Evolutionary conservation across 139 green algal genomes (phyloP), one percentile per base, ranked within the genome.

Genomic region (Astrephomene gubernaculifera): DNA sequence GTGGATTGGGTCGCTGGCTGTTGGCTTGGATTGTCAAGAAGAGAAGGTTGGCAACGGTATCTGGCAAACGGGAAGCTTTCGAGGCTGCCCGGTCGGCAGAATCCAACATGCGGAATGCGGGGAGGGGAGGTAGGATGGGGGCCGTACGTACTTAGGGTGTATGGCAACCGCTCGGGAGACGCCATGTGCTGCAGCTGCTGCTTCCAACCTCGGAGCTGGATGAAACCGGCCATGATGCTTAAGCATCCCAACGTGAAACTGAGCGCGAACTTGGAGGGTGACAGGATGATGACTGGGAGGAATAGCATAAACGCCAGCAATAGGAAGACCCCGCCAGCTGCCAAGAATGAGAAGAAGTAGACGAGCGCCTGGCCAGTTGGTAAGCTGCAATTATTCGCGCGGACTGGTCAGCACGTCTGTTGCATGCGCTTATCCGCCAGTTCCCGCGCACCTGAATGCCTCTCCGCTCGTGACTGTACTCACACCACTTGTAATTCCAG

Each of bases 181-280:
- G 96, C 73, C 95, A 99, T 98, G 88, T 98, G 95, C 19, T 86
- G 65, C 43, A 98, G 74, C 89, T 99, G 96, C 60, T 87, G 52
- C 68, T 94, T 93, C 90, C 92, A 97, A 17, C 97, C 97, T 19
- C 90, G 89, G 29, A 99, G 90, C 41, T 92, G 90, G 31, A 94
- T 90, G 78, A 99, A 95, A 2, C 90, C 94, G 14, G 83, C 87
- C 87, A 99, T 93, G 52, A 97, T 87, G 35, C 95, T 80, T 1
- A 94, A 78, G 44, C 94, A 98, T 2, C 96, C 96, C 0, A 98
- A 76, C 27, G 90, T 96, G 88, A 99, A 99, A 78, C 87, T 96
- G 19, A 98, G 85, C 4, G 97, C 97, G 91, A 99, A 99, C 88
- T 98, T 99, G 35, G 96, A 94, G n/a, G 97, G 97, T 0, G 93